Evolutionary conservation across 2,329 filamentous ascomycete species (phyloP).

Genomic region (Aspergillus bombycis): DNA sequence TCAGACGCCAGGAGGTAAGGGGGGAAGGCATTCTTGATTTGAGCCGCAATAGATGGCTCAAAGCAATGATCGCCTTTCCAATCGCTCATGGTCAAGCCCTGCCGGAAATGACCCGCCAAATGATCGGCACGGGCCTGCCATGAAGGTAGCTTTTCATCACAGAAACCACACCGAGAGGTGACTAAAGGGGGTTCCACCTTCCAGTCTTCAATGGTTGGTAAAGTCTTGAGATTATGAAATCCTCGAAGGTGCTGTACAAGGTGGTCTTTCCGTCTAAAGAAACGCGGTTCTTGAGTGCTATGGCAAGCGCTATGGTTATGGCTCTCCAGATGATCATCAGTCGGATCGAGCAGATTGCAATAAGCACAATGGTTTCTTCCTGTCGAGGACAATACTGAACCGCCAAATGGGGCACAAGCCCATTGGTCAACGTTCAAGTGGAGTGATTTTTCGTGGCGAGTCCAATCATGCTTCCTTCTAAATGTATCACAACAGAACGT

Average conservation of each 20-base stretch:
- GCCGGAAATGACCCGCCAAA: slow-evolving; percentile 15
- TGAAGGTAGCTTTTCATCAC: slow-evolving; percentile 2
- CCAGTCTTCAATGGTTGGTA: slow-evolving; percentile 21
- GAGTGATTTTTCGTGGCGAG: slow-evolving; percentile 17
- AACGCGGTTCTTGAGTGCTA: background rate
- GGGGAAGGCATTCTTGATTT: slow-evolving; percentile 21
- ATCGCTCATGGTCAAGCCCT: slow-evolving; percentile 16
- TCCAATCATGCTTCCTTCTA: slow-evolving; percentile 15
- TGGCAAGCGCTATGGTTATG: slow-evolving; percentile 14
- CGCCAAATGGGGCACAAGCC: slow-evolving; percentile 14
- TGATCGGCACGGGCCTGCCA: slow-evolving; percentile 14
- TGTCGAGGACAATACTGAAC: slow-evolving; percentile 2
- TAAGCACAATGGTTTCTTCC: slow-evolving; percentile 10
- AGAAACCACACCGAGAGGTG: slow-evolving; percentile 20
- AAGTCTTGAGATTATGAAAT: slow-evolving; percentile 7
- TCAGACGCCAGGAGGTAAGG: slow-evolving; percentile 24
- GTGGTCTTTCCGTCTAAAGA: slow-evolving; percentile 17
- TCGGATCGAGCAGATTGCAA: slow-evolving; percentile 12
- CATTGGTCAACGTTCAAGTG: slow-evolving; percentile 16
- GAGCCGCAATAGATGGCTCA: slow-evolving; percentile 17
- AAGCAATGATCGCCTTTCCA: slow-evolving; percentile 24
- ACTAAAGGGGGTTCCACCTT: background rate
- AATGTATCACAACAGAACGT: slow-evolving; percentile 20
- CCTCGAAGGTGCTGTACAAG: slow-evolving; percentile 16
- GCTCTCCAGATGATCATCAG: slow-evolving; percentile 8